A percentile compares a stretch with the other conserved stretches of the same genome.
Evolutionary conservation across 2,329 filamentous ascomycete genomes (phyloP).

Genomic region (Bipolaris gigantea): DNA sequence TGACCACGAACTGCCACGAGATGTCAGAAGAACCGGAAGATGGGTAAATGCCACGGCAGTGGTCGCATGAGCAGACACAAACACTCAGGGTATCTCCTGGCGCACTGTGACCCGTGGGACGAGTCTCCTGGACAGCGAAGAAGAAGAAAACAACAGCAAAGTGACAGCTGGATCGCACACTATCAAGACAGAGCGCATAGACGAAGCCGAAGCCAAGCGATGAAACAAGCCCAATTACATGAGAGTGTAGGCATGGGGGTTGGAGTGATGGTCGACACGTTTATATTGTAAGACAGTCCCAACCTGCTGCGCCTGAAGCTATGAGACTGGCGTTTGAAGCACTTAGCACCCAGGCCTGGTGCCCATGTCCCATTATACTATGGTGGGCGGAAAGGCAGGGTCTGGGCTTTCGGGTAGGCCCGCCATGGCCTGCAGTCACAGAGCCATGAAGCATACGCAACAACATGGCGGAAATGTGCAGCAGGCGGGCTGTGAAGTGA

Average conservation of each 20-base stretch:
- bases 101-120: constrained; percentile 25
- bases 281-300: constrained; percentile 23
- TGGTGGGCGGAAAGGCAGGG: constrained; percentile 13
- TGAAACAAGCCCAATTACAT: constrained; percentile 10
- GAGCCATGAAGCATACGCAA: constrained; percentile 20
- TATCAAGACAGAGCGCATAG: constrained; percentile 19
- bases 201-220: constrained; percentile 24
- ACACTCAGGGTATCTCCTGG: constrained; percentile 31
- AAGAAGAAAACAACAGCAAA: constrained; percentile 17
- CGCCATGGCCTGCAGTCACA: constrained; percentile 10
- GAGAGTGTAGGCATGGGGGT: neutral
- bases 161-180: constrained; percentile 10
- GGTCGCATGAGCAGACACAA: constrained; percentile 35
- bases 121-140: constrained; percentile 12
- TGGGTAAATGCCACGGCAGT: constrained; percentile 15
- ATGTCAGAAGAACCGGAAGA: constrained; percentile 17
- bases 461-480: constrained; percentile 11
- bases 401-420: constrained; percentile 21
- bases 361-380: constrained; percentile 16
- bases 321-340: constrained; percentile 20
- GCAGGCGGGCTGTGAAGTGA: constrained; percentile 1
- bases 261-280: constrained; percentile 3
- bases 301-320: constrained; percentile 5
- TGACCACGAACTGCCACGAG: constrained; percentile 35
- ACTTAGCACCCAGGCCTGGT: constrained; percentile 1